A percentile compares a stretch with the other conserved stretches of the same genome.
These are phyloP conservation scores for Harringtonia aguacate DNA, from an alignment of 2,329 filamentous ascomycete genomes.

Conservation along the genomic window DNA sequence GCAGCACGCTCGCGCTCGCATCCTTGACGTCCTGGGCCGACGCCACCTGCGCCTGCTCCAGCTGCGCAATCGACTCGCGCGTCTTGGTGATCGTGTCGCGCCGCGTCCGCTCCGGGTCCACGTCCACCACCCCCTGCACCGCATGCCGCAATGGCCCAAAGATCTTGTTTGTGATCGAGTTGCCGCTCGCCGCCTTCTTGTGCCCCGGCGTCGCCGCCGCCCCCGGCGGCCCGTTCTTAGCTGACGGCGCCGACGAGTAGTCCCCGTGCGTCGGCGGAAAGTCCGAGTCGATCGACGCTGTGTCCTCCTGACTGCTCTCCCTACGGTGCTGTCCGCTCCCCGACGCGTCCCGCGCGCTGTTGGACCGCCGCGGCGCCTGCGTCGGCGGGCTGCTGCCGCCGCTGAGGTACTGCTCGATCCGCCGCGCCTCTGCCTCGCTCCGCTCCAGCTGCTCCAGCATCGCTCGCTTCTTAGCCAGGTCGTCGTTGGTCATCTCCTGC, in stretches of 20 bases:
- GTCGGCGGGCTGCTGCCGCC: constrained; percentile 49
- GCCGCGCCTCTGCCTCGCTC: constrained; percentile 83
- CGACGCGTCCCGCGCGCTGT: constrained; percentile 39
- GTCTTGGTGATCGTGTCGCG: constrained; percentile 95
- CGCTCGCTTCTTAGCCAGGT: constrained; percentile 75
- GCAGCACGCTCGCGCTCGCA: constrained; percentile 77
- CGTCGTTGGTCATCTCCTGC: constrained; percentile 93
- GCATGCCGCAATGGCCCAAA: constrained; percentile 94
- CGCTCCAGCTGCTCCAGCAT: constrained; percentile 82
- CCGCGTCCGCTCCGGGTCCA: constrained; percentile 85
- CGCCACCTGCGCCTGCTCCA: constrained; percentile 84
- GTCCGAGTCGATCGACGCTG: constrained; percentile 87
- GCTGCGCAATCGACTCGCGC: constrained; percentile 69
- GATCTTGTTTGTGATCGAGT: constrained; percentile 85
- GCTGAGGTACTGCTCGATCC: constrained; percentile 87
- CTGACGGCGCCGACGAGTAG: constrained; percentile 54
- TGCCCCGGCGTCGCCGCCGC: constrained; percentile 40
- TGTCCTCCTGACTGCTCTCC: constrained; percentile 59
- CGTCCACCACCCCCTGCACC: constrained; percentile 90
- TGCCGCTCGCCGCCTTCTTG: constrained; percentile 72
- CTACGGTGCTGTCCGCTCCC: constrained; percentile 29
- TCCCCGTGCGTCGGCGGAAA: constrained; percentile 86
- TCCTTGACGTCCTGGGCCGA: constrained; percentile 89
- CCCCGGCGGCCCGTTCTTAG: constrained; percentile 60
- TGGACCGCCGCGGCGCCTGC: constrained; percentile 56